Evolutionary conservation across 768 basidiomycete genomes (phyloP).

Genomic region (Macrolepiota albuminosa): DNA sequence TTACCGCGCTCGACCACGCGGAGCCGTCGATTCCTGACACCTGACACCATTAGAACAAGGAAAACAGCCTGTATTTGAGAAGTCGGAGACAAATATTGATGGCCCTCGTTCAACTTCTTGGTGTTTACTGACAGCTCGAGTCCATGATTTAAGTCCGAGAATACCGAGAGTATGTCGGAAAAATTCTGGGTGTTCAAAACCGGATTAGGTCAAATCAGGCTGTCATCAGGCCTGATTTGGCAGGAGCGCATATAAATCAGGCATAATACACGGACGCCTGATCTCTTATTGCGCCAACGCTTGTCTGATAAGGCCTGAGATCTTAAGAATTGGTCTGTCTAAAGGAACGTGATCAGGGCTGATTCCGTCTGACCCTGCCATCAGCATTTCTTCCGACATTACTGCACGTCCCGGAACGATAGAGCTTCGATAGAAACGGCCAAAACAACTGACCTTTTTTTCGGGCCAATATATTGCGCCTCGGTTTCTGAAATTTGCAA

Average conservation of each 20-base stretch:
- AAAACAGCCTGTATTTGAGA: background rate
- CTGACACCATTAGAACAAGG: background rate
- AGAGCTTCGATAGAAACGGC: background rate
- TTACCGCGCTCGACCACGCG: constrained; percentile 6
- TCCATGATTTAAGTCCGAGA: background rate
- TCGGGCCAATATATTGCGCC: constrained; percentile 39
- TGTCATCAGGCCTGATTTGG: no score
- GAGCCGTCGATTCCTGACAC: constrained; percentile 1
- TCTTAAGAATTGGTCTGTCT: no score
- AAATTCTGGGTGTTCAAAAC: no score
- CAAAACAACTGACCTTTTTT: background rate
- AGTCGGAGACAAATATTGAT: background rate
- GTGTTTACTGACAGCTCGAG: background rate
- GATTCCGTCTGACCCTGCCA: no score
- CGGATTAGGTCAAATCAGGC: no score
- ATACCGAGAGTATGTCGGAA: background rate
- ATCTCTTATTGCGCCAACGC: no score
- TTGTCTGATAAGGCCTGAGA: no score
- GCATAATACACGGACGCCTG: no score
- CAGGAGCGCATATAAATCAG: no score
- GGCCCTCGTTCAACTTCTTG: background rate
- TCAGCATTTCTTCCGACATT: no score
- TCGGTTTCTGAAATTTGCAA: constrained; percentile 96
- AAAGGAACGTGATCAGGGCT: no score
- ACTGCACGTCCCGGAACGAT: no score